A percentile compares a stretch with the other conserved stretches of the same genome.
Evolutionary conservation across 2,329 filamentous ascomycete genomes (phyloP).

Genomic region (Pseudogymnoascus sp.): DNA sequence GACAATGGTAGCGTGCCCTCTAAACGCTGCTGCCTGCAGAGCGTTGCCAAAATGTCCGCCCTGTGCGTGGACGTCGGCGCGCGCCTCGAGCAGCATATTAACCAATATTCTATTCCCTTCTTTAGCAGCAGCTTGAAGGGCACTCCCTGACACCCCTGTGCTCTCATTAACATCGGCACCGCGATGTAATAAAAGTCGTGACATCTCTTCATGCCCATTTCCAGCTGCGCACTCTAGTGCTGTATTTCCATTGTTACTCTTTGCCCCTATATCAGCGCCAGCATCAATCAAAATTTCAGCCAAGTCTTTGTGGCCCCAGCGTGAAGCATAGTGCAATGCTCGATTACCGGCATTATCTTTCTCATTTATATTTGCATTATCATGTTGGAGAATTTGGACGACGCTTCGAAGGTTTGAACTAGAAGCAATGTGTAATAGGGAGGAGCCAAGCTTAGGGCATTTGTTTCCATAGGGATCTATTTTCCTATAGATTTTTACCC

Average conservation of each 20-base stretch:
- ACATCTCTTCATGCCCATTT: constrained; percentile 1
- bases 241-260: neutral
- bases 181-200: constrained; percentile 4
- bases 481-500: neutral
- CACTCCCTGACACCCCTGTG: neutral
- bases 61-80: neutral
- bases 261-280: constrained; percentile 12
- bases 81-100: neutral
- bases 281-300: constrained; percentile 14
- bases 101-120: neutral
- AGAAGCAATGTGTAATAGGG: constrained; percentile 13
- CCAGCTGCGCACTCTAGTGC: neutral
- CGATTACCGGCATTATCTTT: constrained; percentile 11
- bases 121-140: neutral
- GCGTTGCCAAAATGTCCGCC: neutral
- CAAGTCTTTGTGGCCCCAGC: constrained; percentile 14
- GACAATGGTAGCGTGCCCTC: neutral
- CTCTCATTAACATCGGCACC: constrained; percentile 7
- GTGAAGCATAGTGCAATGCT: constrained; percentile 15
- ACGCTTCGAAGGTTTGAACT: constrained; percentile 13
- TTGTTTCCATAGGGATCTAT: neutral
- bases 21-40: neutral
- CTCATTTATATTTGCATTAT: neutral
- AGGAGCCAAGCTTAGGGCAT: neutral
- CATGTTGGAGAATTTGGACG: neutral